Evolutionary conservation across 129 eudicot genomes (phyloP).

Genomic region (Pittosporum tobira): DNA sequence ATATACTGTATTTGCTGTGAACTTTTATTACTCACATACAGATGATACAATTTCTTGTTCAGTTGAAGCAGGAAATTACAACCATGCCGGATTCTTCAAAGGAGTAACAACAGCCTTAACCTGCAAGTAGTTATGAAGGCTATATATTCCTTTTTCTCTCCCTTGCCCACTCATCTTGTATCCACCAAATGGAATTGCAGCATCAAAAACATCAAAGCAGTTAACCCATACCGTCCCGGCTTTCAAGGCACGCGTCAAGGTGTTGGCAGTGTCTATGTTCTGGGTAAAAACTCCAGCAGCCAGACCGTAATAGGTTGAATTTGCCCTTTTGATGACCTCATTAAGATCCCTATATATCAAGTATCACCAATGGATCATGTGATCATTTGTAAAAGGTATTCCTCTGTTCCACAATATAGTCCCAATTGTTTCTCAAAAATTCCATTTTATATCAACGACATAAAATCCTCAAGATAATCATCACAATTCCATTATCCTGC

Average conservation of each 20-base stretch:
- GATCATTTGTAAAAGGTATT: too few relatives aligned
- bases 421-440: too few relatives aligned
- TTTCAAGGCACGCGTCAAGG: conserved; percentile 32
- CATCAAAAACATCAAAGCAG: conserved; percentile 36
- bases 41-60: too few relatives aligned
- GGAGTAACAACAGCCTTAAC: conserved; percentile 39
- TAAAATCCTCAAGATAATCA: too few relatives aligned
- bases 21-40: too few relatives aligned
- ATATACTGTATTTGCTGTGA: too few relatives aligned
- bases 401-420: too few relatives aligned
- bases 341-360: conserved; percentile 24
- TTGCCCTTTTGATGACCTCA: conserved; percentile 32
- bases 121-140: conserved; percentile 30
- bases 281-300: conserved; percentile 44
- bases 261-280: conserved; percentile 29
- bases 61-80: conserved; percentile 11
- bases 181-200: conserved; percentile 38
- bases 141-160: conserved; percentile 35
- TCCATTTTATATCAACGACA: too few relatives aligned
- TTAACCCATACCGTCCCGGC: conserved; percentile 40
- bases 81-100: conserved; percentile 34
- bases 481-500: too few relatives aligned
- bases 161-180: conserved; percentile 39
- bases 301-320: conserved; percentile 18
- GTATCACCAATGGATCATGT: too few relatives aligned